These are phyloP conservation scores for Malania oleifera DNA, from an alignment of 164 flowering plant species.

Conservation along the genomic window DNA sequence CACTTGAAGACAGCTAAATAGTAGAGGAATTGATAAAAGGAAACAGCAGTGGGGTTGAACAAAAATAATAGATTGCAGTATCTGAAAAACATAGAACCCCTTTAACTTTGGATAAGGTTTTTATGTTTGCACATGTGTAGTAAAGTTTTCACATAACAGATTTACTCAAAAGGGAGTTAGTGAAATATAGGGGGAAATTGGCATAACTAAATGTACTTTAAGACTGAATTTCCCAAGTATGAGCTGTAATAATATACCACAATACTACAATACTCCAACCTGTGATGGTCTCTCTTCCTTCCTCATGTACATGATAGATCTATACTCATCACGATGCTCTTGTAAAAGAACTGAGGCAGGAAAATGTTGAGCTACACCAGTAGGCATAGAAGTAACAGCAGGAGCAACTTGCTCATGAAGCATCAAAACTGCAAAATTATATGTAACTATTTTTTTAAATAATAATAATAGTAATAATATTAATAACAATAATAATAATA, in stretches of 20 bases:
- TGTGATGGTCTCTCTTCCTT: constrained; percentile 43
- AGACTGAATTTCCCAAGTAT: background rate
- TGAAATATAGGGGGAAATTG: background rate
- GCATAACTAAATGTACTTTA: background rate
- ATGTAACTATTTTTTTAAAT: too few species aligned
- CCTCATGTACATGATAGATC: constrained; percentile 22
- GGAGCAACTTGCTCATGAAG: constrained; percentile 44
- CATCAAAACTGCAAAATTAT: constrained; percentile 42
- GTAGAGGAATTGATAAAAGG: background rate
- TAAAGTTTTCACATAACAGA: background rate
- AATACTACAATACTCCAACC: constrained; percentile 28
- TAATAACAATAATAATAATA: too few species aligned
- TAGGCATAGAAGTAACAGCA: constrained; percentile 29
- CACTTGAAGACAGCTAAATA: background rate
- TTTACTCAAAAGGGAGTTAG: background rate
- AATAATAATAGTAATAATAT: background rate
- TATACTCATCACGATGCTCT: constrained; percentile 60
- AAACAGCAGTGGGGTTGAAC: background rate
- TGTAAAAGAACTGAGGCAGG: constrained; percentile 54
- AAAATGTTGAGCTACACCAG: constrained; percentile 33
- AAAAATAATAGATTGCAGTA: background rate
- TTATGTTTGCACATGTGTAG: too few species aligned
- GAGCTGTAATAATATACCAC: background rate
- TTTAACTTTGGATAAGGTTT: background rate
- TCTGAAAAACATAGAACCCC: background rate